Conservation (phyloP, 164 flowering plant genomes). For the Stephania yunnanensis region DNA sequence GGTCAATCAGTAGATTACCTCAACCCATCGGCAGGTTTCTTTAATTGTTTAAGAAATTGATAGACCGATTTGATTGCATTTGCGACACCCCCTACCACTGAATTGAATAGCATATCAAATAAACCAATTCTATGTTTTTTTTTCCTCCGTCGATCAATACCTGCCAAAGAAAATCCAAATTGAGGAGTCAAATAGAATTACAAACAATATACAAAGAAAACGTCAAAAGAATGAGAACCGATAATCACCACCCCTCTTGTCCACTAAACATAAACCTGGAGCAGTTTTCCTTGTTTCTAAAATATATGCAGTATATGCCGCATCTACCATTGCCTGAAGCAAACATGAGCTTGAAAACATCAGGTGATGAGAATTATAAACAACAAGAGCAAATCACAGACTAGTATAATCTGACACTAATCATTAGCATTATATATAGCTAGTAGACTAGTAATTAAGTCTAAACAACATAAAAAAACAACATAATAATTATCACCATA, state of each 20-base stretch:
- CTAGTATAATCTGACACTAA: neutral
- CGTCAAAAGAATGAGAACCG: slow-evolving; percentile 23
- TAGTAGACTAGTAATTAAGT: neutral
- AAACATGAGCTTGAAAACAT: slow-evolving; percentile 10
- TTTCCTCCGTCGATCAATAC: slow-evolving; percentile 95
- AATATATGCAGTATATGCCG: slow-evolving; percentile 76
- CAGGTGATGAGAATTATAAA: too few species aligned
- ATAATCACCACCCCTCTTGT: slow-evolving; percentile 91
- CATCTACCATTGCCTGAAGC: slow-evolving; percentile 85
- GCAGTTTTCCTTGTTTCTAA: slow-evolving; percentile 97
- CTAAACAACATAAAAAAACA: too few species aligned
- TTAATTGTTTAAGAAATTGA: slow-evolving; percentile 50
- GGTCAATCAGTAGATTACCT: slow-evolving; percentile 42
- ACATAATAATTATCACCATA: too few species aligned
- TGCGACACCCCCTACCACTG: slow-evolving; percentile 72
- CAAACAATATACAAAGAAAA: slow-evolving; percentile 4
- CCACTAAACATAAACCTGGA: slow-evolving; percentile 94
- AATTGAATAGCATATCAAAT: slow-evolving; percentile 93
- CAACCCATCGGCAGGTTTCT: slow-evolving; percentile 72
- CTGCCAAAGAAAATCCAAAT: slow-evolving; percentile 28
- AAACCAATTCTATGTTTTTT: slow-evolving; percentile 88
- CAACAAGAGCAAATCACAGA: too few species aligned
- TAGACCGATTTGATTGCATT: slow-evolving; percentile 74
- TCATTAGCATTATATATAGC: too few species aligned
- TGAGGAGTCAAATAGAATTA: slow-evolving; percentile 8